These are phyloP conservation scores for Ogataea pilisensis DNA, from an alignment of 805 yeast genomes.

Conservation along the genomic window DNA sequence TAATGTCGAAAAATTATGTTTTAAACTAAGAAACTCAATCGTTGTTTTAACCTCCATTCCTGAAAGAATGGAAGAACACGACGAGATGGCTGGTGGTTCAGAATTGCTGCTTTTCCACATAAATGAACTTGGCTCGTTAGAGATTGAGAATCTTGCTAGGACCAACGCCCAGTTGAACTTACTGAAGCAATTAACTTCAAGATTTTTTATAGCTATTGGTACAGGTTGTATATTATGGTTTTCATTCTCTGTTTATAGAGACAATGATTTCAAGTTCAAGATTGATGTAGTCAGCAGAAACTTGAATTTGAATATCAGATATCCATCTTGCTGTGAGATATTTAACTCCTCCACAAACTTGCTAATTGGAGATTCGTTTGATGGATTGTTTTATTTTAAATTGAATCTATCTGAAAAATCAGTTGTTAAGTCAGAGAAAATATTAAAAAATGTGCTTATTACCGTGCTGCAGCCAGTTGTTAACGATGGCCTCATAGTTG, in stretches of 20 bases:
- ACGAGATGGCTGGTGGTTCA: neutral
- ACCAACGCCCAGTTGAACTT: slow-evolving; percentile 6
- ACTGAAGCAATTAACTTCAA: neutral
- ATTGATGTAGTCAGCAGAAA: slow-evolving; percentile 1
- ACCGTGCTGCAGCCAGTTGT: slow-evolving; percentile 9
- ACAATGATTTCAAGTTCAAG: slow-evolving; percentile 5
- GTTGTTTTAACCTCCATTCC: slow-evolving; percentile 7
- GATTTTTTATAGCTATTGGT: slow-evolving; percentile 13
- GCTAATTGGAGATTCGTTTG: slow-evolving; percentile 20
- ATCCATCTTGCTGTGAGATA: slow-evolving; percentile 6
- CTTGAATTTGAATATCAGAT: neutral
- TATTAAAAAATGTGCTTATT: slow-evolving; percentile 3
- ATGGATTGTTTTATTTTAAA: slow-evolving; percentile 15
- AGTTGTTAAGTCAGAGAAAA: neutral
- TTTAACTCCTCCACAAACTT: neutral
- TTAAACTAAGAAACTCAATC: slow-evolving; percentile 8
- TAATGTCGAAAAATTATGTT: neutral
- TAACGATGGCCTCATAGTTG: slow-evolving; percentile 15
- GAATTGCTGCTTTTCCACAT: slow-evolving; percentile 14
- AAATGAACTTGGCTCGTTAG: slow-evolving; percentile 5
- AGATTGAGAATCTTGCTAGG: slow-evolving; percentile 11
- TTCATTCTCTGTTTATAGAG: slow-evolving; percentile 3
- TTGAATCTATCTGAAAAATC: slow-evolving; percentile 5
- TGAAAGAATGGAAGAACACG: slow-evolving; percentile 5
- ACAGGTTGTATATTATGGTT: slow-evolving; percentile 7